Evolutionary conservation across 73 alveolate species (phyloP), one percentile per base, ranked within the genome.

Genomic region (Symbiodinium natans): DNA sequence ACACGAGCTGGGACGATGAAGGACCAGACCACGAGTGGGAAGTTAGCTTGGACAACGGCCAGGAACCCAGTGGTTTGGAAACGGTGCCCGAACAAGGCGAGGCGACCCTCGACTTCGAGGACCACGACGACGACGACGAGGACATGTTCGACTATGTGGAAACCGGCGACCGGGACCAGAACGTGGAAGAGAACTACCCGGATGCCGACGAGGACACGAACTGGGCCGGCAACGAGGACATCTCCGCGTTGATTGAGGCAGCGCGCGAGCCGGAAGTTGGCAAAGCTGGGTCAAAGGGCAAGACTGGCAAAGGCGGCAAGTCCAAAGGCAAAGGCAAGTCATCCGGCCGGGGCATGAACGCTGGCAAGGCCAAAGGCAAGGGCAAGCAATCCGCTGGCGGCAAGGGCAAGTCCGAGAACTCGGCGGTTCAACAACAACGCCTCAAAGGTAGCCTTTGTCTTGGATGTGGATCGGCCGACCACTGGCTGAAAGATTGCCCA

Each of bases 401-500:
- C 34, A 33, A 48, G 48, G 46, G 52, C 48, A 9, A 9, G 48
- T 0, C 36, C 38, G 39, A 42, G 10, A 46, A 46, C 41, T 3
- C 38, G 56, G 82, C 36, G 2, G 38, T 52, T 1, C 83, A 86
- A 33, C 83, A 86, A 9, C 15, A 29, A 8, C 54, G 94, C 7
- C 27, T 86, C 21, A 13, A 11, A 9, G 83, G 40, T 0, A 15
- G 83, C 5, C 25, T 39, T 7, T 86, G 94, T 31, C 15, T 86
- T 6, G 94, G 63, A 0, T 86, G 94, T n/a, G 94, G 94, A 0
- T 17, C 68, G 3, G 15, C 94, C 3, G 40, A 21, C 4, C 94
- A 52, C 52, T 86, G 94, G 94, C 59, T 86, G 17, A n/a, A 36
- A 8, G 94, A 86, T 19, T 86, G 94, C 68, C 94, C 94, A 15